Conservation (phyloP, 2,329 filamentous ascomycete species). For the Stachybotrys elegans region DNA sequence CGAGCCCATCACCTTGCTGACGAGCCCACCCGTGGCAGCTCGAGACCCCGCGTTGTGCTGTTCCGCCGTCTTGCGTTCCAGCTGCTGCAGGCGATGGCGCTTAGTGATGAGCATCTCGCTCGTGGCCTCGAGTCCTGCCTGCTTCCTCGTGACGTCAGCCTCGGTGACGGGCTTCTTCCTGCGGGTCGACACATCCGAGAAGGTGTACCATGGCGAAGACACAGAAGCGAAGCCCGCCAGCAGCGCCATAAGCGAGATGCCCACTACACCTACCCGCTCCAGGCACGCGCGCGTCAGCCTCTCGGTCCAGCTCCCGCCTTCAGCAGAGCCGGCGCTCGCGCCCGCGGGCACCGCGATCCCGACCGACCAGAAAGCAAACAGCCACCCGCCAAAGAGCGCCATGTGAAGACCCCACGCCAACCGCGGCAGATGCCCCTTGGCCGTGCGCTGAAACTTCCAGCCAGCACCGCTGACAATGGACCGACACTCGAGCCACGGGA, state of each 20-base stretch:
- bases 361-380: constrained; percentile 72
- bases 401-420: constrained; percentile 61
- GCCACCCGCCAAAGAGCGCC: constrained; percentile 60
- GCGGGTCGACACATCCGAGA: constrained; percentile 54
- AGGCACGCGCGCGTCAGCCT: constrained; percentile 49
- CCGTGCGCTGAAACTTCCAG: constrained; percentile 55
- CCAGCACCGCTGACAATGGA: constrained; percentile 54
- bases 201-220: constrained; percentile 79
- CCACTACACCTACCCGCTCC: constrained; percentile 74
- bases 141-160: constrained; percentile 69
- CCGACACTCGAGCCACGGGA: constrained; percentile 75
- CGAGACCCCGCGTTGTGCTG: constrained; percentile 15
- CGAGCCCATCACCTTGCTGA: constrained; percentile 69
- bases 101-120: constrained; percentile 76
- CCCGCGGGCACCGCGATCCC: constrained; percentile 55
- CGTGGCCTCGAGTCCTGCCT: constrained; percentile 72
- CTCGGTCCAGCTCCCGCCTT: constrained; percentile 26
- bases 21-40: constrained; percentile 44
- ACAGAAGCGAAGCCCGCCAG: constrained; percentile 89
- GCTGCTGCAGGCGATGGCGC: constrained; percentile 62
- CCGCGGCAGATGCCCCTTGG: constrained; percentile 51
- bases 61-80: constrained; percentile 56
- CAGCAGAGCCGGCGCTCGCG: constrained; percentile 18
- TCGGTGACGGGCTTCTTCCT: constrained; percentile 60
- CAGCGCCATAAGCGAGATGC: constrained; percentile 79